These are phyloP conservation scores for Rhododendron kiyosumense DNA, from an alignment of 148 eudicot species.

Conservation along the genomic window DNA sequence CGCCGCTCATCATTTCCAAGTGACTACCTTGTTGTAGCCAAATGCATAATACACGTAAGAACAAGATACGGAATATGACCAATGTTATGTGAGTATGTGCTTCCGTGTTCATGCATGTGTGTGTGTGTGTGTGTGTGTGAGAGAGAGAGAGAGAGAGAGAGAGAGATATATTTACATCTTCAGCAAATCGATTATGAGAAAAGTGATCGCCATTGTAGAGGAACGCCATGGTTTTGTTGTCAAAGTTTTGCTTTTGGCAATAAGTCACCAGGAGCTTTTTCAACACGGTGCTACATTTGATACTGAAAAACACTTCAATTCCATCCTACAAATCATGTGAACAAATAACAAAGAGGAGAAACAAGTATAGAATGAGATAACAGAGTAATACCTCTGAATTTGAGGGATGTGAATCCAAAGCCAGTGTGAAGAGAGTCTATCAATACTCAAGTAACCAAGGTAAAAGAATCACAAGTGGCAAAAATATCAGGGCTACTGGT, in stretches of 20 bases:
- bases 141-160: background rate
- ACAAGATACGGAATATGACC: background rate
- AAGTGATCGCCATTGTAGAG: conserved; percentile 8
- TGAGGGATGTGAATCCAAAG: background rate
- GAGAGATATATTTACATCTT: conserved; percentile 1
- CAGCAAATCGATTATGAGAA: background rate
- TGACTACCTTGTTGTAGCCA: background rate
- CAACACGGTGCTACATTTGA: background rate
- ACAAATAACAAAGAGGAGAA: background rate
- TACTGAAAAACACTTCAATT: background rate
- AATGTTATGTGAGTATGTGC: background rate
- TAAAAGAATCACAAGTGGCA: background rate
- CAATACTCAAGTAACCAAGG: no score
- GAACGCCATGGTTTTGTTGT: background rate
- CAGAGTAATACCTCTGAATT: background rate
- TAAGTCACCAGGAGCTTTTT: background rate
- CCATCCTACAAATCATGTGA: conserved; percentile 8
- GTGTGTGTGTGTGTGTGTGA: background rate
- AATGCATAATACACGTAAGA: background rate
- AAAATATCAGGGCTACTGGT: background rate
- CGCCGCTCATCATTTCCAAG: background rate
- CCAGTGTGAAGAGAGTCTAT: background rate
- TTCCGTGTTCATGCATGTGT: no score
- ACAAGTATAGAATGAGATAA: background rate
- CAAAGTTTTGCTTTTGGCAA: background rate